Base-by-base conservation (phyloP, 176 grass and related monocot genomes). In the Tillandsia fasciculata region DNA sequence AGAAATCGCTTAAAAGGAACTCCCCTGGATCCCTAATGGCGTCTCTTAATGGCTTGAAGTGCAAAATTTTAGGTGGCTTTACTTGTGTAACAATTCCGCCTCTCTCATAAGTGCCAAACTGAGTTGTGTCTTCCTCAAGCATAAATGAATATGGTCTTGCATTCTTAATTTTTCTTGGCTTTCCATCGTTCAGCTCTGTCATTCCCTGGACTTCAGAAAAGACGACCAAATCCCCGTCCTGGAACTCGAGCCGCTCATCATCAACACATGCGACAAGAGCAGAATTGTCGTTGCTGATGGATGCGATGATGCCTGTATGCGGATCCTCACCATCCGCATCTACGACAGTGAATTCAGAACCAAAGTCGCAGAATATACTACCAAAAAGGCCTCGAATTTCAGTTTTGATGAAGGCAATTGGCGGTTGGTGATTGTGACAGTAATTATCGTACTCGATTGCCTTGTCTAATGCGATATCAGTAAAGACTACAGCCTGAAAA, bases 291-390 rank as follows among this genome's bases (percentile, higher is more conserved):
- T 96, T 96, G 71, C 83, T 88, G 67, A 96, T 84, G 42, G 88
- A 96, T 63, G 88, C 92, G 67, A 96, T 84, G 10, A 96, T 96
- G 74, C 88, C 92, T 59, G 85, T 91, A 75, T 88, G 92, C 15
- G 92, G 92, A 50, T 96, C 92, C 72, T 96, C 88, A 33, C 92
- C 92, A 86, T 96, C 88, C 15, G 91, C 92, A 82, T 96, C 92
- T 63, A 86, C 67, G 71, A 88, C 88, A 80, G 92, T 88, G 64
- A 96, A 96, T 51, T 88, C 78, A 64, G 92, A 75, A 42, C 92
- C 92, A 65, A 91, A 96, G 66, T 96, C 92, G 76, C 92, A 91
- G 63, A 96, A 96, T 23, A 91, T 73, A 76, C 73, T 80, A 12
- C 92, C 92, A 58, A 96, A 96, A 82, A 96, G 83, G 14, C 92